Percentiles rank a stretch among this genome's conserved stretches.
phyloP scores from a whole-genome alignment of 805 yeast genomes.

The Sugiyamaella smithiae region DNA sequence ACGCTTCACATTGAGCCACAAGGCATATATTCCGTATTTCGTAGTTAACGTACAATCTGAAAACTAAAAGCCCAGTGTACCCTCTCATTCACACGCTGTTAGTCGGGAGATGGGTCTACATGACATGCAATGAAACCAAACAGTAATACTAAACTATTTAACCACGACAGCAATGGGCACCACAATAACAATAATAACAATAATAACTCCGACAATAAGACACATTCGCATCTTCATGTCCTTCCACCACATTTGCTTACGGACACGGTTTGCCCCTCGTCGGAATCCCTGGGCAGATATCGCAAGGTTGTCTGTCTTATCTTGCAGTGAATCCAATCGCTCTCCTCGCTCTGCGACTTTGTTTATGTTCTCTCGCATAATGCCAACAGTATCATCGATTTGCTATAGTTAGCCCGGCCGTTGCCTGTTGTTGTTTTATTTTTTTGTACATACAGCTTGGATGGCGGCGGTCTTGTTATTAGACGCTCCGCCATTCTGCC shows the following conservation, averaged over 20 bases:
- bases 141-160: too few relatives aligned
- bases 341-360: constrained; percentile 95
- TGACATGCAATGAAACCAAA: too few relatives aligned
- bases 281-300: constrained; percentile 92
- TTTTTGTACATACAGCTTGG: constrained; percentile 60
- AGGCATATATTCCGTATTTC: too few relatives aligned
- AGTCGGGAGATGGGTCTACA: too few relatives aligned
- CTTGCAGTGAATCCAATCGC: constrained; percentile 85
- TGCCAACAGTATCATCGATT: constrained; percentile 93
- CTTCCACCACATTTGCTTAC: constrained; percentile 99
- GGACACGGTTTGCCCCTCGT: constrained; percentile 93
- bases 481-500: constrained; percentile 32
- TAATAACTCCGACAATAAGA: constrained; percentile 69
- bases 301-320: constrained; percentile 89
- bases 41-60: too few relatives aligned
- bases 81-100: too few relatives aligned
- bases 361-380: constrained; percentile 96
- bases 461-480: constrained; percentile 71
- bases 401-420: constrained; percentile 43
- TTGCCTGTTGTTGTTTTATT: not conserved
- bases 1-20: too few relatives aligned
- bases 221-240: constrained; percentile 96
- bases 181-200: constrained; percentile 79
- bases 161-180: constrained; percentile 79
- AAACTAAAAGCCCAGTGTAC: too few relatives aligned